Conservation (phyloP, 306 rosid genomes). For the Betula pendula region DNA sequence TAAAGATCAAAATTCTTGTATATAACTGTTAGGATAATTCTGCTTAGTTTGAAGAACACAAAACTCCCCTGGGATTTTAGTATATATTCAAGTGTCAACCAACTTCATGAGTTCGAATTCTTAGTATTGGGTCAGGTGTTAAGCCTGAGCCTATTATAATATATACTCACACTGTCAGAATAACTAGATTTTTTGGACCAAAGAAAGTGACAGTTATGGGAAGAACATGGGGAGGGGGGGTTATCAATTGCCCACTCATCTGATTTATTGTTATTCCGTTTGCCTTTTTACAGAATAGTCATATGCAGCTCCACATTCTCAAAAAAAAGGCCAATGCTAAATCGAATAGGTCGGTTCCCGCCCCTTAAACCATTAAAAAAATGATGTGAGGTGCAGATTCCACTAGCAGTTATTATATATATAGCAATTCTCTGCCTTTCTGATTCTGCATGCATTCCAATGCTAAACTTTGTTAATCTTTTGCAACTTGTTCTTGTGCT, state of each 20-base stretch:
- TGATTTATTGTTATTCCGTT: slow-evolving; percentile 45
- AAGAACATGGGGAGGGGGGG: slow-evolving; percentile 60
- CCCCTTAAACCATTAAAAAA: slow-evolving; percentile 50
- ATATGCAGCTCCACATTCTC: slow-evolving; percentile 56
- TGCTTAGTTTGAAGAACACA: background rate
- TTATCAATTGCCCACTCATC: slow-evolving; percentile 34
- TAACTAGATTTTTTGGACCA: slow-evolving; percentile 15
- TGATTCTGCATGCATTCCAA: slow-evolving; percentile 47
- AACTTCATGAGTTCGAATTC: background rate
- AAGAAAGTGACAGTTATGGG: slow-evolving; percentile 61
- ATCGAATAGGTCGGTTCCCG: slow-evolving; percentile 65
- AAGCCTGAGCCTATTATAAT: slow-evolving; percentile 11
- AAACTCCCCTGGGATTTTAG: slow-evolving; percentile 8
- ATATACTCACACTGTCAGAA: background rate
- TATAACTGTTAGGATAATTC: too few species aligned
- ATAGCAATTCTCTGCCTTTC: slow-evolving; percentile 40
- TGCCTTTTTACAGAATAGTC: slow-evolving; percentile 45
- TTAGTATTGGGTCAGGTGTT: background rate
- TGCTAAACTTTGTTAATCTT: slow-evolving; percentile 36
- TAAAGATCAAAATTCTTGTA: too few species aligned
- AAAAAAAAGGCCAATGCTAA: slow-evolving; percentile 34
- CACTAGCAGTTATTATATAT: slow-evolving; percentile 48
- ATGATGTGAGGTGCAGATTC: slow-evolving; percentile 32
- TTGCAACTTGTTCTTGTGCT: slow-evolving; percentile 34
- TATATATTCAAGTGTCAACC: background rate